phyloP scores from a whole-genome alignment of 23 red algal species.

The Agarophyton chilense region DNA sequence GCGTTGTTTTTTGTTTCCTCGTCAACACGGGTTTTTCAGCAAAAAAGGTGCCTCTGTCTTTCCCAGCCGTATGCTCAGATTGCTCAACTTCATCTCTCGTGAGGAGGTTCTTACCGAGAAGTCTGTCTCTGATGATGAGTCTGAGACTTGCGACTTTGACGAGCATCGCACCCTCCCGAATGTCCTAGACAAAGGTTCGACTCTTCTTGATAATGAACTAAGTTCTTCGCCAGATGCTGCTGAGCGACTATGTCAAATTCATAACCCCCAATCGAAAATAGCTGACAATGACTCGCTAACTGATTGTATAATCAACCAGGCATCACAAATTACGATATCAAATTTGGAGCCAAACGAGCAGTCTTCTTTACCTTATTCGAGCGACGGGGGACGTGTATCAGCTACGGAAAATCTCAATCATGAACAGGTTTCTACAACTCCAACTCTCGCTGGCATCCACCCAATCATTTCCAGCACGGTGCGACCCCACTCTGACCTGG shows the following conservation, averaged over 20 bases:
- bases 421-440: background rate
- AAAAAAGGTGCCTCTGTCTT: background rate
- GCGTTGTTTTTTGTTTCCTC: background rate
- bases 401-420: background rate
- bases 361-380: background rate
- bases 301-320: constrained; percentile 7
- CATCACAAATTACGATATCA: background rate
- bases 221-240: background rate
- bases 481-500: background rate
- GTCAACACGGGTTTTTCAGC: background rate
- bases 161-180: background rate
- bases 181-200: background rate
- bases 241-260: background rate
- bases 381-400: background rate
- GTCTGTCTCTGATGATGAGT: constrained; percentile 4
- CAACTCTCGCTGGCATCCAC: background rate
- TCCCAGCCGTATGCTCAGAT: constrained; percentile 9
- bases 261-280: background rate
- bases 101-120: background rate
- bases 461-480: background rate
- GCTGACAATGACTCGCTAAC: background rate
- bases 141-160: background rate
- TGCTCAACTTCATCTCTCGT: constrained; percentile 28
- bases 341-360: background rate
- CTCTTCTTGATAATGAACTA: background rate